phyloP scores from a whole-genome alignment of 805 yeast species.

The Schwanniomyces sp. region DNA sequence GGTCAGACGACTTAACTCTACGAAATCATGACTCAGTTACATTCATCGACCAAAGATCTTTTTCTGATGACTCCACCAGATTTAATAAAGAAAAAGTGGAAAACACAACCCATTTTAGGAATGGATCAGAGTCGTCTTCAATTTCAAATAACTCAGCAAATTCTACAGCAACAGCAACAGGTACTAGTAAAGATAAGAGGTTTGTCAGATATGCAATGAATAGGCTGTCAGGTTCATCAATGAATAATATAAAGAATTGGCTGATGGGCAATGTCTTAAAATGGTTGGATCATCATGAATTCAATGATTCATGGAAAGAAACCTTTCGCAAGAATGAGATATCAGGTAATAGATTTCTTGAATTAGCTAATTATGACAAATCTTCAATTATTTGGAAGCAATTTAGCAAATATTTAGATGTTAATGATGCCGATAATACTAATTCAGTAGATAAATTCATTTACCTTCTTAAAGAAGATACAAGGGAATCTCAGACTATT shows the following conservation, averaged over 20 bases:
- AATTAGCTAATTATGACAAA: conserved; percentile 63
- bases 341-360: conserved; percentile 62
- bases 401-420: conserved; percentile 26
- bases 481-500: not conserved
- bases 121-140: conserved; percentile 36
- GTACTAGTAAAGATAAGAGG: conserved; percentile 33
- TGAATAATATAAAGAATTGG: conserved; percentile 64
- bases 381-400: conserved; percentile 47
- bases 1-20: not conserved
- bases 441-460: conserved; percentile 54
- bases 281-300: conserved; percentile 71
- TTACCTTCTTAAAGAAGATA: conserved; percentile 11
- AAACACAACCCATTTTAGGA: conserved; percentile 13
- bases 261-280: conserved; percentile 58
- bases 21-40: not conserved
- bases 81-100: not conserved
- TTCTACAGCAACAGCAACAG: conserved; percentile 18
- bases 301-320: conserved; percentile 73
- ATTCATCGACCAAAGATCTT: not conserved
- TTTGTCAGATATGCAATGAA: conserved; percentile 45
- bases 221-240: conserved; percentile 22
- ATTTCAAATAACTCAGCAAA: conserved; percentile 29
- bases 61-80: not conserved
- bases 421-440: conserved; percentile 44
- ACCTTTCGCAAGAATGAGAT: conserved; percentile 59